Base-by-base conservation (phyloP, 75 land plant species). In the Picea glauca region DNA sequence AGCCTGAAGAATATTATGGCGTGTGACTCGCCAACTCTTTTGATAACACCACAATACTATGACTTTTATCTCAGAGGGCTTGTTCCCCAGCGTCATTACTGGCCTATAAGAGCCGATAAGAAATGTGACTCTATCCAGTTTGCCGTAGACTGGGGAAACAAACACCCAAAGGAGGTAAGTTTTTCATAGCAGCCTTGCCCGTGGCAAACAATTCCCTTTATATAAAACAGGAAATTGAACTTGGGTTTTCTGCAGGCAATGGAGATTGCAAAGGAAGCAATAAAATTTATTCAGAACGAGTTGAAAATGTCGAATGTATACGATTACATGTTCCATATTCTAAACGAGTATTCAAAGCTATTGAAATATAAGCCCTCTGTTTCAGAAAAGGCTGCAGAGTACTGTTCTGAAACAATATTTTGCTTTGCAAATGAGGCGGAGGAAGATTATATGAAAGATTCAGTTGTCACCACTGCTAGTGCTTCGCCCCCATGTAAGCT, bases 1-100 rank as follows among this genome's bases (percentile, higher is more conserved):
- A 93, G 95, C 74, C 80, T 87, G 68, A 93, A 93, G 62, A 88
- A 93, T 80, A 91, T 93, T 31, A 59, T 93, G n/a, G 95, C 91
- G 7, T 93, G 95, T 58, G 86, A 88, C 61, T 93, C 95, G 13
- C 77, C 86, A 5, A 84, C 90, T 3, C 75, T 93, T 26, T 32
- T 85, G 0, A 79, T 93, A 13, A 81, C 63, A 35, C 89, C 86
- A 12, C 35, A 35, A 21, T 93, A 62, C 79, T 75, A 84, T 26
- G 95, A 90, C 65, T 90, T 50, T 50, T 50, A 50, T 50, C 1
- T 9, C 56, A 50, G 56, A 50, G 56, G 56, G 12, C 56, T 50
- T 93, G 66, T 85, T 68, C 91, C 95, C 5, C 60, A 83, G 17
- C 80, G 80, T 1, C 95, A 93, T 70, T 93, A 85, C 78, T 93